Percentiles rank a stretch among this genome's conserved stretches.
These are phyloP conservation scores for Aschersonia sp. DNA, from an alignment of 2,329 filamentous ascomycete genomes.

Conservation along the genomic window DNA sequence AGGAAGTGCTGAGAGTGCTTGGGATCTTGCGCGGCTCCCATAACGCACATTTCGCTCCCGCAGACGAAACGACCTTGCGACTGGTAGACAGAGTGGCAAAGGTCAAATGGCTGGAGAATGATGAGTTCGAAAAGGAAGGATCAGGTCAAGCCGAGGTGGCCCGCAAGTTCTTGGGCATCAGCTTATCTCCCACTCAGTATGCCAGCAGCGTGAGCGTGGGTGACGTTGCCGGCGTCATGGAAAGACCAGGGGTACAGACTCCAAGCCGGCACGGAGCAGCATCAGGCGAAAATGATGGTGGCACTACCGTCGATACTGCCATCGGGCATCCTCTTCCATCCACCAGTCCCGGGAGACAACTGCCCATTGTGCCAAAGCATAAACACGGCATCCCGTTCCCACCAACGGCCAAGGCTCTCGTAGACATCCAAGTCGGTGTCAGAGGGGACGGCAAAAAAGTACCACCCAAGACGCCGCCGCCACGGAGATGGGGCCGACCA, in stretches of 20 bases:
- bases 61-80: constrained; percentile 66
- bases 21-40: constrained; percentile 50
- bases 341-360: constrained; percentile 27
- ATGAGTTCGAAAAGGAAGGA: constrained; percentile 17
- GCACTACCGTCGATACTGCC: constrained; percentile 3
- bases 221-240: constrained; percentile 65
- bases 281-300: constrained; percentile 8
- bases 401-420: constrained; percentile 14
- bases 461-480: constrained; percentile 30
- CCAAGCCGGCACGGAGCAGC: constrained; percentile 45
- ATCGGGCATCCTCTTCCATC: constrained; percentile 1
- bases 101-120: constrained; percentile 51
- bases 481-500: constrained; percentile 28
- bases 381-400: constrained; percentile 35
- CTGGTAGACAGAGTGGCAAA: constrained; percentile 62
- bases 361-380: constrained; percentile 42
- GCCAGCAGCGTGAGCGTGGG: constrained; percentile 62
- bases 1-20: constrained; percentile 68
- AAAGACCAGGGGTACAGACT: constrained; percentile 71
- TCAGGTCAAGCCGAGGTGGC: constrained; percentile 32
- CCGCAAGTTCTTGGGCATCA: constrained; percentile 54
- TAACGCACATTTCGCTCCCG: constrained; percentile 63
- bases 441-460: constrained; percentile 23
- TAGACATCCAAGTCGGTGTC: constrained; percentile 7
- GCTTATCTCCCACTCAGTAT: constrained; percentile 48